These are phyloP conservation scores for Byssothecium circinans DNA, from an alignment of 2,329 filamentous ascomycete species.

Conservation along the genomic window DNA sequence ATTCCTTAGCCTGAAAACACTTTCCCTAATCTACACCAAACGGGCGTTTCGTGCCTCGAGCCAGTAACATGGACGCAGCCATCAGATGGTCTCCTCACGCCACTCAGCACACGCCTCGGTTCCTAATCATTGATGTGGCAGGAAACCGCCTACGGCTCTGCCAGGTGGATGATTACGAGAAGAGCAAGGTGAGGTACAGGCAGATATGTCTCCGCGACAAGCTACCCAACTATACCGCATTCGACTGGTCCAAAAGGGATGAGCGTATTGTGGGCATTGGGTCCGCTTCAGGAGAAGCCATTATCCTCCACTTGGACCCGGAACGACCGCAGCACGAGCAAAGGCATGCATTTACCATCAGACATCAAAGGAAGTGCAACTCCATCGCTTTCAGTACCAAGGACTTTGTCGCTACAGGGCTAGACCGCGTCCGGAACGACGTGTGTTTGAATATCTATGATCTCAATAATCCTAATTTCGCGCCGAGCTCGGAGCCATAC, in stretches of 20 bases:
- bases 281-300: constrained; percentile 73
- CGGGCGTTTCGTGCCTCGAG: constrained; percentile 3
- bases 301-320: constrained; percentile 72
- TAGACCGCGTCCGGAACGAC: constrained; percentile 80
- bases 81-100: constrained; percentile 66
- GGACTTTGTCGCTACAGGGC: constrained; percentile 70
- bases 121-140: constrained; percentile 63
- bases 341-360: constrained; percentile 69
- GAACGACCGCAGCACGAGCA: constrained; percentile 47
- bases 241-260: constrained; percentile 65
- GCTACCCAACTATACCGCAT: constrained; percentile 64
- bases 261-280: constrained; percentile 73
- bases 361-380: constrained; percentile 76
- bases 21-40: constrained; percentile 1
- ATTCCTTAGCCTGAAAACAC: constrained; percentile 6
- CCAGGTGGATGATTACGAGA: constrained; percentile 47
- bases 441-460: constrained; percentile 84
- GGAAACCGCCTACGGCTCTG: constrained; percentile 62
- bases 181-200: constrained; percentile 53
- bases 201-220: constrained; percentile 57
- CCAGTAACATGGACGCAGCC: constrained; percentile 58
- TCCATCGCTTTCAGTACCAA: constrained; percentile 79
- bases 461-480: constrained; percentile 60
- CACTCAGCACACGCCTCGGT: constrained; percentile 54
- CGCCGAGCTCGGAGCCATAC: constrained; percentile 55